These are phyloP conservation scores for Calocybe cyanea DNA, from an alignment of 768 basidiomycete genomes.

Conservation along the genomic window DNA sequence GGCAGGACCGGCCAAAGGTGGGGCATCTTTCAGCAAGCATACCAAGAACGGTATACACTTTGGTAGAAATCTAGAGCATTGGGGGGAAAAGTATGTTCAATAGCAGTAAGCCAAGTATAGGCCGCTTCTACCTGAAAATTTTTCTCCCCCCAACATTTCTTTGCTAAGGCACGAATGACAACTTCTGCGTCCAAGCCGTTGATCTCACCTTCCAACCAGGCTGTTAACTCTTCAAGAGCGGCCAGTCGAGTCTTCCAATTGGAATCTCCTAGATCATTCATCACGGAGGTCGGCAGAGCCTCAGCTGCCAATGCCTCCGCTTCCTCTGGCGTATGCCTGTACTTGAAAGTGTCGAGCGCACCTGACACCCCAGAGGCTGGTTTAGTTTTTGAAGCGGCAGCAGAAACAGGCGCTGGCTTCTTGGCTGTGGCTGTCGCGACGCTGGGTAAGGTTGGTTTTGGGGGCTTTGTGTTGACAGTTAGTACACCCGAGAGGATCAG, in stretches of 20 bases:
- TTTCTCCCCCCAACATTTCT: constrained; percentile 98
- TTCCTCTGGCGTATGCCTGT: constrained; percentile 87
- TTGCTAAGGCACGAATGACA: constrained; percentile 78
- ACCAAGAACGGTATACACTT: constrained; percentile 76
- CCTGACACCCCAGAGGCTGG: constrained; percentile 45
- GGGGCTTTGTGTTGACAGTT: constrained; percentile 31
- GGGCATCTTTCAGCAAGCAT: constrained; percentile 75
- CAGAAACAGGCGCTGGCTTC: constrained; percentile 33
- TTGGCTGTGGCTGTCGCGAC: constrained; percentile 36
- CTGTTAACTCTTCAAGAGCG: constrained; percentile 79
- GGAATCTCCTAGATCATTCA: constrained; percentile 73
- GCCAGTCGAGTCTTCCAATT: constrained; percentile 94
- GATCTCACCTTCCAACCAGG: constrained; percentile 73
- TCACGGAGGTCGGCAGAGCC: constrained; percentile 64
- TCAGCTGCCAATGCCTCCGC: constrained; percentile 78
- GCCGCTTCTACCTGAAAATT: constrained; percentile 78
- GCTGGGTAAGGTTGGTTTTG: constrained; percentile 42
- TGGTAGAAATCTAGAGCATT: constrained; percentile 77
- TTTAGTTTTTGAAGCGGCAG: constrained; percentile 41
- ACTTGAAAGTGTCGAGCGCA: constrained; percentile 82
- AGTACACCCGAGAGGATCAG: constrained; percentile 1
- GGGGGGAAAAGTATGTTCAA: constrained; percentile 1
- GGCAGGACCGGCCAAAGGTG: constrained; percentile 80
- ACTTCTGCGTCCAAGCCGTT: constrained; percentile 81
- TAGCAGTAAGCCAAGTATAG: constrained; percentile 9